Evolutionary conservation across 2,329 filamentous ascomycete genomes (phyloP), one percentile per base, ranked within the genome.

Genomic region (Metarhizium brunneum): DNA sequence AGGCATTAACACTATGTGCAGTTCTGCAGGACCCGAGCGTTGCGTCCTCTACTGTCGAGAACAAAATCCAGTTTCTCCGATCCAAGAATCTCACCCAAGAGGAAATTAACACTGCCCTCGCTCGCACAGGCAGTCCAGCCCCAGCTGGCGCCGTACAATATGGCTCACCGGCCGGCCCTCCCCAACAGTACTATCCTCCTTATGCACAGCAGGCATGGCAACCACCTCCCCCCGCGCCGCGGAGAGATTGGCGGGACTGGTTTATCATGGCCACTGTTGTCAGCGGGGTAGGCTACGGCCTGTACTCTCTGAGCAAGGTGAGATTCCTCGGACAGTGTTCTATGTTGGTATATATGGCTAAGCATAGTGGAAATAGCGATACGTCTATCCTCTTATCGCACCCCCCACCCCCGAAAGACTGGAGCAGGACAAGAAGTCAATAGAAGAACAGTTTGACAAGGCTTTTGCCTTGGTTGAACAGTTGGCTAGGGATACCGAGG

Each of bases 201-300:
- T 79, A 79, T 55, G 72, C 76, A 52, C 78, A 77, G 58, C 73
- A 79, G 57, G 74, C 78, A 62, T 85, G 82, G 82, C 82, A 83
- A 64, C 76, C 76, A 35, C 74, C 81, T 3, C 79, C 79, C 1
- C 76, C 80, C 55, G 73, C 84, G 2, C 91, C 91, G 3, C 86
- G 84, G 68, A 80, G 94, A 66, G 94, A 99, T 73, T 99, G 94
- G 94, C 83, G 95, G 59, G 94, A 99, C 69, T 97, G 91, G 88
- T 99, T 99, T 73, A 97, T 99, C 71, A 96, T 97, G 90, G 94
- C 94, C 7, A 99, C 94, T 0, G 89, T 97, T 13, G 87, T 95
- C 59, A 87, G 91, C 56, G 90, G 92, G 51, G 86, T 96, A 20
- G 82, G 90, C 43, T 97, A 96, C 66, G 92, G 92, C 0, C 73